phyloP scores from a whole-genome alignment of 108 stramenopile genomes.

The Nannochloropsis salina region DNA sequence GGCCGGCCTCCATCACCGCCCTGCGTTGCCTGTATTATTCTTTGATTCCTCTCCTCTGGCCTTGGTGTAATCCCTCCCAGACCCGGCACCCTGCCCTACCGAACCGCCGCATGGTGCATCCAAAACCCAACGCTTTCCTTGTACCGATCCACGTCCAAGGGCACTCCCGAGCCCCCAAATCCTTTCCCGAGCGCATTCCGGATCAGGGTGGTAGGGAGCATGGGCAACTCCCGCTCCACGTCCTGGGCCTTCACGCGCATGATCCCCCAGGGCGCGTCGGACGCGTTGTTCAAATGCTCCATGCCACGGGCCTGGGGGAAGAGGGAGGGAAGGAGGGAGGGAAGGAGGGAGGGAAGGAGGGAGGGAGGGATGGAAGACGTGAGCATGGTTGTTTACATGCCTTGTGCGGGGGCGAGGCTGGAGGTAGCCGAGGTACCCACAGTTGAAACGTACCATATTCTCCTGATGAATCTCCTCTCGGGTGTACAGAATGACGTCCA shows the following conservation, averaged over 20 bases:
- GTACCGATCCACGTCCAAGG: constrained; percentile 32
- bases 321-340: not conserved
- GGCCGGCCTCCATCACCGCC: too few species aligned
- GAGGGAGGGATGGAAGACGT: not conserved
- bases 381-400: too few species aligned
- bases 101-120: constrained; percentile 41
- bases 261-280: constrained; percentile 82
- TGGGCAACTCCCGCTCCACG: constrained; percentile 81
- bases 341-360: not conserved
- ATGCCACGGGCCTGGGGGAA: constrained; percentile 13
- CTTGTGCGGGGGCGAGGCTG: too few species aligned
- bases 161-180: constrained; percentile 57
- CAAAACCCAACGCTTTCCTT: constrained; percentile 43
- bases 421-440: too few species aligned
- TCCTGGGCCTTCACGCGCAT: constrained; percentile 94
- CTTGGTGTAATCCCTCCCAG: not conserved
- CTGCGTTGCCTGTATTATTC: too few species aligned
- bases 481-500: constrained; percentile 58
- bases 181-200: constrained; percentile 90
- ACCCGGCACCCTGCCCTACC: not conserved
- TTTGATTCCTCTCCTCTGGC: too few species aligned
- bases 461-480: constrained; percentile 58
- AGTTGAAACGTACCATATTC: constrained; percentile 26
- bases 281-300: constrained; percentile 20
- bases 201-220: constrained; percentile 96